Evolutionary conservation across 805 yeast genomes (phyloP), one percentile per base, ranked within the genome.

Genomic region (Candida quercuum): DNA sequence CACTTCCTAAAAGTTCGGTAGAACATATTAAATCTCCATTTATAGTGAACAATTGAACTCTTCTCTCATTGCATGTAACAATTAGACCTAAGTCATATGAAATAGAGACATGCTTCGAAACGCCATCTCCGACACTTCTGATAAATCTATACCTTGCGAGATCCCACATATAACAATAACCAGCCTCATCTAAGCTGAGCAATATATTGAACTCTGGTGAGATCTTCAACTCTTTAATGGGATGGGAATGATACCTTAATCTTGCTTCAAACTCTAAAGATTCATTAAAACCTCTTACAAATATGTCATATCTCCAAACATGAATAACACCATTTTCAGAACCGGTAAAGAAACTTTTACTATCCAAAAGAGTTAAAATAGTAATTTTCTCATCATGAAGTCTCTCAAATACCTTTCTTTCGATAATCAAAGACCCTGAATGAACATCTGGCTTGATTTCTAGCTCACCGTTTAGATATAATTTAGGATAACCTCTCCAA

Each of bases 141-240:
- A 83, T 69, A 30, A 71, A 67, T 36, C 69, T 69, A 36, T 64
- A 66, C 22, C 78, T 54, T 2, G 77, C 67, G 28, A 77, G 46
- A 48, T 86, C 86, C 91, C 95, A 86, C 4, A 78, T 44, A 15
- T 69, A 67, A 3, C 78, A 73, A 3, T 56, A 55, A 1, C 94
- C 91, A 8, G 54, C 61, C 0, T 38, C 47, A 51, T 82, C 87
- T 18, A 75, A 55, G 42, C 81, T 72, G 11, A 81, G 42, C 9
- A 81, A 63, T 3, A 71, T 54, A 37, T 80, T 77, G 51, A 67
- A 81, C 29, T 76, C 71, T 7, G 68, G 60, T 19, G 80, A 71
- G 23, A 68, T 65, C 27, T 63, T 60, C 19, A 86, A 51, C n/a
- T 66, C 64, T 13, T 50, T 59, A 4, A 85, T 65, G 0, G 62